Conservation (phyloP, 2,329 filamentous ascomycete genomes). For the Pseudonectria foliicola region DNA sequence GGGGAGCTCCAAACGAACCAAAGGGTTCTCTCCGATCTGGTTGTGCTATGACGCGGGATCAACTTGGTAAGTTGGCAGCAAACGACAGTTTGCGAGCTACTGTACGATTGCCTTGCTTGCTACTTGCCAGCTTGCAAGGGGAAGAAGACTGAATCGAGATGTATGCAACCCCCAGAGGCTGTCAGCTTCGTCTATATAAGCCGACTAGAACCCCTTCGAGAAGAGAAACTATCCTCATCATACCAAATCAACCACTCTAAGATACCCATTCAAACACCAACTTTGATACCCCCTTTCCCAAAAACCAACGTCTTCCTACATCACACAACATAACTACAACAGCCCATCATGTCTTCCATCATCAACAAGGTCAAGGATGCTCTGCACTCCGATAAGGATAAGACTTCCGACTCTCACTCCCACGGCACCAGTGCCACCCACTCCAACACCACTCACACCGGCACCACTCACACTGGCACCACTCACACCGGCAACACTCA, state of each 20-base stretch:
- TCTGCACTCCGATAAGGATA: constrained; percentile 38
- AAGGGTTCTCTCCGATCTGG: constrained; percentile 7
- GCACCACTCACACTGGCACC: constrained; percentile 14
- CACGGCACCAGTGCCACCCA: constrained; percentile 18
- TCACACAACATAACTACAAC: too few relatives aligned
- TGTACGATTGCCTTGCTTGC: background rate
- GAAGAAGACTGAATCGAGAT: too few relatives aligned
- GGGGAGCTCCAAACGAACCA: constrained; percentile 2
- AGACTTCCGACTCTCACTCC: constrained; percentile 17
- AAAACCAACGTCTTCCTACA: background rate
- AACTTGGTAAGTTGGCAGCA: constrained; percentile 11
- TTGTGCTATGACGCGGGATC: constrained; percentile 20
- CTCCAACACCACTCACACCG: constrained; percentile 8
- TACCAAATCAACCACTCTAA: background rate
- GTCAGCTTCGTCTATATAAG: constrained; percentile 16
- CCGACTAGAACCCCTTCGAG: constrained; percentile 3
- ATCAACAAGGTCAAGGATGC: constrained; percentile 55
- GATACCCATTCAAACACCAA: constrained; percentile 13
- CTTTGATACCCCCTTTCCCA: constrained; percentile 9
- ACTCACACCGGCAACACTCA: constrained; percentile 15
- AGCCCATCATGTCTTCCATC: constrained; percentile 47
- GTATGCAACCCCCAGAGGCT: too few relatives aligned
- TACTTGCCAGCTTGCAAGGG: constrained; percentile 5
- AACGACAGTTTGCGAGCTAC: too few relatives aligned
- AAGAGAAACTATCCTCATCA: too few relatives aligned